Conservation (phyloP, 2,329 filamentous ascomycete genomes). For the Cladosporium sp. region DNA sequence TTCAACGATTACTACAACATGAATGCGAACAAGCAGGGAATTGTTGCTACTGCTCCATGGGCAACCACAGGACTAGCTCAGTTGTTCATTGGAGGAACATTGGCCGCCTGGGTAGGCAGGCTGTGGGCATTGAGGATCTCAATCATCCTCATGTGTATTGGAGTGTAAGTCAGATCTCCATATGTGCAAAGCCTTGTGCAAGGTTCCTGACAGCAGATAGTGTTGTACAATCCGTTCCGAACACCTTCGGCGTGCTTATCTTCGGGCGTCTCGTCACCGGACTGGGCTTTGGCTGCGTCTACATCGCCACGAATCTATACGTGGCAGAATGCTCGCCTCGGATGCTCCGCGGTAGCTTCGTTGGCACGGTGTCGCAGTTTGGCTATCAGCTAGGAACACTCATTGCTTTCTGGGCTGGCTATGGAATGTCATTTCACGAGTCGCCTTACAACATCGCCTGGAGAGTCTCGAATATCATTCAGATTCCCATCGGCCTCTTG, state of each 20-base stretch:
- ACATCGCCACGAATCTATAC: constrained; percentile 40
- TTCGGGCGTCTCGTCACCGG: constrained; percentile 38
- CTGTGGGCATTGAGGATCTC: constrained; percentile 39
- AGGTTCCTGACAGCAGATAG: constrained; percentile 19
- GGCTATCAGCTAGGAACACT: constrained; percentile 42
- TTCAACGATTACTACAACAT: constrained; percentile 39
- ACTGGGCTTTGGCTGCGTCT: constrained; percentile 39
- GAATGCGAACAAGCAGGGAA: constrained; percentile 31
- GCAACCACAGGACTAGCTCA: constrained; percentile 39
- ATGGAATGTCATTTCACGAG: constrained; percentile 41
- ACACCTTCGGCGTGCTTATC: constrained; percentile 38
- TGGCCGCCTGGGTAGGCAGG: constrained; percentile 35
- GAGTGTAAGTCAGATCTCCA: constrained; percentile 28
- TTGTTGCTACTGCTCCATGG: constrained; percentile 41
- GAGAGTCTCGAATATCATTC: constrained; percentile 39
- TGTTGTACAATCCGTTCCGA: constrained; percentile 38
- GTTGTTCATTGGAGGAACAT: constrained; percentile 36
- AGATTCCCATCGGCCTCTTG: constrained; percentile 37
- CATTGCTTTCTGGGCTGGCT: constrained; percentile 43
- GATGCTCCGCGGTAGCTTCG: constrained; percentile 37
- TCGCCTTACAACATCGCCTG: constrained; percentile 41
- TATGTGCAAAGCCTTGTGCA: too few relatives aligned
- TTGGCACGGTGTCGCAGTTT: constrained; percentile 39
- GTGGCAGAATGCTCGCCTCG: constrained; percentile 41
- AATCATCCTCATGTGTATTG: constrained; percentile 37